These are phyloP conservation scores for Xerocomus tenax DNA, from an alignment of 1,284 basidiomycete genomes.

Conservation along the genomic window DNA sequence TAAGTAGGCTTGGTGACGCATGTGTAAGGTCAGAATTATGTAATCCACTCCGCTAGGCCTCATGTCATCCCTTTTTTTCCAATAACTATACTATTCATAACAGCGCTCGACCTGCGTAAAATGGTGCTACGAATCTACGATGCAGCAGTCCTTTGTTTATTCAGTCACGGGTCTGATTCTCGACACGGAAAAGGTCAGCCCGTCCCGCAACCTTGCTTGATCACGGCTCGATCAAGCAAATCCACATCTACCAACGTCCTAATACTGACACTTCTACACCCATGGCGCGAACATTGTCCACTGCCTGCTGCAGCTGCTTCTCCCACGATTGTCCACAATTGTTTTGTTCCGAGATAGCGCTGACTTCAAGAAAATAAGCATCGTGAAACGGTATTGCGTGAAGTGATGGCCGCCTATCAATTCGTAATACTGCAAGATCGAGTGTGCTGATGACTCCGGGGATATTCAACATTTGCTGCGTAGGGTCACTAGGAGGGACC, in stretches of 20 bases:
- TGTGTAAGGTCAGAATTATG: not conserved
- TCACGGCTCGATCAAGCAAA: not conserved
- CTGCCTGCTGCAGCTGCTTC: slow-evolving; percentile 15
- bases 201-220: not conserved
- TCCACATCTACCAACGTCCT: slow-evolving; percentile 37
- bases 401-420: slow-evolving; percentile 57
- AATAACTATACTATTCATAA: too few relatives aligned
- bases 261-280: slow-evolving; percentile 27
- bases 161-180: too few relatives aligned
- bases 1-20: not conserved
- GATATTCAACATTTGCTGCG: slow-evolving; percentile 10
- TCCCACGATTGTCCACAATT: slow-evolving; percentile 16
- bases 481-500: not conserved
- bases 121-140: too few relatives aligned
- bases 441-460: slow-evolving; percentile 18
- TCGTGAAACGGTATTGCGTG: slow-evolving; percentile 44
- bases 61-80: too few relatives aligned
- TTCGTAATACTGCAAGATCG: slow-evolving; percentile 33
- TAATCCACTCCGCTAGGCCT: too few relatives aligned
- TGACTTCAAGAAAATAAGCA: slow-evolving; percentile 53
- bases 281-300: slow-evolving; percentile 14
- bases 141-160: too few relatives aligned
- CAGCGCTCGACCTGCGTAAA: too few relatives aligned
- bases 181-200: too few relatives aligned
- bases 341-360: slow-evolving; percentile 11